Evolutionary conservation across 1,284 basidiomycete genomes (phyloP).

Genomic region (Malassezia arunalokei): DNA sequence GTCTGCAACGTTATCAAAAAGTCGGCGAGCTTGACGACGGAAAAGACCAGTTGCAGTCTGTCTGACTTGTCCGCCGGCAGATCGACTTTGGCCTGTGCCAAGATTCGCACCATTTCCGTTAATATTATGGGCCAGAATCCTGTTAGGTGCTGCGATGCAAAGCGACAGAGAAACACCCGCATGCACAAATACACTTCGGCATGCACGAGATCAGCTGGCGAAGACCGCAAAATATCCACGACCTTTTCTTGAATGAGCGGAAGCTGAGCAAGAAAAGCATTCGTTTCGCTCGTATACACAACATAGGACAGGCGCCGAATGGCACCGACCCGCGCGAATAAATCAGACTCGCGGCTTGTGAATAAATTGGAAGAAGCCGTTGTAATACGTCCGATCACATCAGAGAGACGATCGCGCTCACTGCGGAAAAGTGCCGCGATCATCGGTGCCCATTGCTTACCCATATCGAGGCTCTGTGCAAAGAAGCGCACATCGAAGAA

Average conservation of each 20-base stretch:
- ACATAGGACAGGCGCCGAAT: slow-evolving; percentile 76
- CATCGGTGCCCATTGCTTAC: slow-evolving; percentile 63
- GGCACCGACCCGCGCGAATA: slow-evolving; percentile 72
- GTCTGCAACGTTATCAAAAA: slow-evolving; percentile 79
- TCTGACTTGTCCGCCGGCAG: slow-evolving; percentile 61
- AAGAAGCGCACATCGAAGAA: slow-evolving; percentile 80
- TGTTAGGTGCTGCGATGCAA: slow-evolving; percentile 77
- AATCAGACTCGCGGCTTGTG: slow-evolving; percentile 86
- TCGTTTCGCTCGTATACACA: slow-evolving; percentile 70
- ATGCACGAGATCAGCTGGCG: slow-evolving; percentile 69
- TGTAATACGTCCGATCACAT: slow-evolving; percentile 53
- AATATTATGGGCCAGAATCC: slow-evolving; percentile 95
- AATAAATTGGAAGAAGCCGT: slow-evolving; percentile 86
- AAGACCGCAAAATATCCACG: slow-evolving; percentile 72
- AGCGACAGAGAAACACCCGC: slow-evolving; percentile 77
- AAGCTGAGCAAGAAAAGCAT: slow-evolving; percentile 76
- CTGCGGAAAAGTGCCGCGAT: slow-evolving; percentile 67
- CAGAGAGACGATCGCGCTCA: slow-evolving; percentile 74
- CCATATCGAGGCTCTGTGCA: slow-evolving; percentile 55
- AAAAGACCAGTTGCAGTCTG: slow-evolving; percentile 65
- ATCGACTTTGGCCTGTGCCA: slow-evolving; percentile 50
- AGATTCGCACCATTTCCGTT: slow-evolving; percentile 66
- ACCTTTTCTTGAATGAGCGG: slow-evolving; percentile 91
- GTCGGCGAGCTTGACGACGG: slow-evolving; percentile 87
- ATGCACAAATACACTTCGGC: slow-evolving; percentile 84